Evolutionary conservation across 345 rosid genomes (phyloP), one percentile per base, ranked within the genome.

Genomic region (Trapa bicornis): DNA sequence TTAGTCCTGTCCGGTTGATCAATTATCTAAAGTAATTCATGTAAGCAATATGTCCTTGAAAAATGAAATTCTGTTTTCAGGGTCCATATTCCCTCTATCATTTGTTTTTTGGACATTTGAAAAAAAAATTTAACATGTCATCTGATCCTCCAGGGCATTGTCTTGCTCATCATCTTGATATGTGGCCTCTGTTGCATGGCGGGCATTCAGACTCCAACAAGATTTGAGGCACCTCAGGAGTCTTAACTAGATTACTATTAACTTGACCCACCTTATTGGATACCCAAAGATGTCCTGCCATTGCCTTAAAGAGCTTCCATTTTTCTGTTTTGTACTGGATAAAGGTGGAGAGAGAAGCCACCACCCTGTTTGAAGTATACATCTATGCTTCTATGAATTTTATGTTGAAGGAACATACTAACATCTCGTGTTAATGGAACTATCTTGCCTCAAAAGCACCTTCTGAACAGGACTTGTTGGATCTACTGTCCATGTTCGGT

Each of bases 161-260:
- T 89, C 63, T 81, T 94, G 75, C 96, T 94, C 64, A 65, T 91
- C 65, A 94, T 94, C 71, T 81, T 94, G 71, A 81, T 94, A 75
- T 85, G 91, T 37, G 97, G 99, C 69, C 95, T 94, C 64, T 85
- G 97, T 78, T 91, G 96, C 75, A 94, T 94, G 99, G 85, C 86
- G 87, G 96, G 96, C 78, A 94, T 94, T 65, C 97, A 94, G 72
- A 89, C 97, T 1, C 99, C 97, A 5, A 76, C 93, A 29, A 82
- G 95, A 85, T 94, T 94, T 72, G 96, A 94, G 88, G 76, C 89
- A n/a, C 96, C 96, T 17, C 96, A 91, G 74, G 99, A 89, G 47
- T 85, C 96, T 68, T 94, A 71, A 87, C 32, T 65, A 22, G 42
- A 14, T 8, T 6, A 62, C 33, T 35, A 15, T 14, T n/a, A 37